These are phyloP conservation scores for Vigna mungo DNA, from an alignment of 306 rosid genomes.

Conservation along the genomic window DNA sequence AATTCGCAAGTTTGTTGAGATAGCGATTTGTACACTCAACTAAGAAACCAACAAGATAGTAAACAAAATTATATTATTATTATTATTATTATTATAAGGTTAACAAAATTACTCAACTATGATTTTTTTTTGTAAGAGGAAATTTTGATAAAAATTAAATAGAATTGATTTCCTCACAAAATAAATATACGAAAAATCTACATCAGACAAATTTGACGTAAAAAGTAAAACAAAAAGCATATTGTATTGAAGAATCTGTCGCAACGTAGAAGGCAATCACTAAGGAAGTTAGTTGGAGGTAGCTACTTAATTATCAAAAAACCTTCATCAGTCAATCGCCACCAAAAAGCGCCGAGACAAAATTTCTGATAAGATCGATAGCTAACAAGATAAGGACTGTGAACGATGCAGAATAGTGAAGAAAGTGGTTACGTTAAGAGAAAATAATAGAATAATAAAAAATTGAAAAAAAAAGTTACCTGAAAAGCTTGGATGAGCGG, in stretches of 20 bases:
- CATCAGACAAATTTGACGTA: too few relatives aligned
- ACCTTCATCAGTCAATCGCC: not conserved
- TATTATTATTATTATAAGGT: too few relatives aligned
- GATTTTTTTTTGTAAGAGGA: too few relatives aligned
- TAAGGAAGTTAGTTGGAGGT: not conserved
- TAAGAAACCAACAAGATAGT: not conserved
- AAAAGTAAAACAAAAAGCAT: not conserved
- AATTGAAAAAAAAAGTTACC: slow-evolving; percentile 46
- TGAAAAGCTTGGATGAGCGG: slow-evolving; percentile 73
- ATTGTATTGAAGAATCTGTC: not conserved
- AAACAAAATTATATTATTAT: not conserved
- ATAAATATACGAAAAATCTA: too few relatives aligned
- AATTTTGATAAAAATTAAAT: too few relatives aligned
- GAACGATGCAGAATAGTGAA: not conserved
- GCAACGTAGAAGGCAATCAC: not conserved
- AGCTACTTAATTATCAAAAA: not conserved
- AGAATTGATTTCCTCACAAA: too few relatives aligned
- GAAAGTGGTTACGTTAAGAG: not conserved
- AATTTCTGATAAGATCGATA: not conserved
- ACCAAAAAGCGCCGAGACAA: not conserved
- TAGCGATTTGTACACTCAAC: not conserved
- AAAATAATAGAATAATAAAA: not conserved
- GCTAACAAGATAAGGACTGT: slow-evolving; percentile 3
- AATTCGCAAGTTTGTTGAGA: not conserved
- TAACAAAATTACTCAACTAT: too few relatives aligned